Evolutionary conservation across 2,329 filamentous ascomycete species (phyloP), one percentile per base, ranked within the genome.

Genomic region (Ophiocordyceps camponoti-saundersi): DNA sequence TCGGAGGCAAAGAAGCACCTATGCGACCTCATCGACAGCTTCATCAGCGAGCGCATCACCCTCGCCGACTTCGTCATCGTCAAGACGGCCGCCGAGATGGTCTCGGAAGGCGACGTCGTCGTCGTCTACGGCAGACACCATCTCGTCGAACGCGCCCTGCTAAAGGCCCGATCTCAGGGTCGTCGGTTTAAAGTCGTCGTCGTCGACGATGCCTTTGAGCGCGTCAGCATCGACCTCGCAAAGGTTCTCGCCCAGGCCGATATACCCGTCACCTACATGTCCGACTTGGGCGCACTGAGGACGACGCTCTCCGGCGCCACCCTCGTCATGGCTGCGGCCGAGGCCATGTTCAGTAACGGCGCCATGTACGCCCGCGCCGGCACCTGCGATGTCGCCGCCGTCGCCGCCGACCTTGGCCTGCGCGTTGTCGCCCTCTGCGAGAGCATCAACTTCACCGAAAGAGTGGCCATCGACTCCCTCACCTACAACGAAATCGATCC

Each of bases 321-420:
- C 7, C 80, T 92, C 11, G 76, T 96, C 46, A 71, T 98, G 3
- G 85, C 96, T 1, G 89, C 88, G 13, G 88, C 89, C 5, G 89
- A 95, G 60, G 85, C 87, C 39, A 92, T 98, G 79, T 92, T 95
- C 67, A 89, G 85, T 54, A 96, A 96, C 63, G 92, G 92, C 8
- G 77, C 85, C 32, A 74, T 98, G 55, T 94, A 93, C 63, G 90
- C 85, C 5, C 79, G 88, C 20, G 79, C 87, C 11, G 92, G 92
- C 50, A 95, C 89, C 3, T 86, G 85, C 22, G 77, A 92, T 49
- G 75, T 96, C 11, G 89, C 90, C 18, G 83, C 92, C 69, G 79
- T 83, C 41, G 90, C 89, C 6, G 78, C 81, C 46, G 78, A 84
- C 48, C 71, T 79, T 20, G 80, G 82, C 48, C 77, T 89, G 36